phyloP scores from a whole-genome alignment of 2,329 filamentous ascomycete species.

The Aspergillus pseudoterreus region DNA sequence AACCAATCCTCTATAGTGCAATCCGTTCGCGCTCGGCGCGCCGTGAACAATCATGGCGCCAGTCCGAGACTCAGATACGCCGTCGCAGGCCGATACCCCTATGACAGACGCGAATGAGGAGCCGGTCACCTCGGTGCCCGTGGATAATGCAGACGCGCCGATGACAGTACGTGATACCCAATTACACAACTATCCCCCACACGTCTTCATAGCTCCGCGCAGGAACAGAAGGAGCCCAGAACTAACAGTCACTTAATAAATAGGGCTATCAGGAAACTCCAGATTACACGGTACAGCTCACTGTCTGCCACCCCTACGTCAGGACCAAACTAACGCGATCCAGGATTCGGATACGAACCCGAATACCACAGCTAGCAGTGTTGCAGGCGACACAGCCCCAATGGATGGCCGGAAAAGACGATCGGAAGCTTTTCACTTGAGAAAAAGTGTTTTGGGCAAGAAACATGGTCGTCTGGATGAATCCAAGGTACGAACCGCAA shows the following conservation, averaged over 20 bases:
- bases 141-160: constrained; percentile 35
- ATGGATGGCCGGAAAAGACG: constrained; percentile 78
- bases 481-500: constrained; percentile 66
- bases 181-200: no score
- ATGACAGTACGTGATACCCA: constrained; percentile 34
- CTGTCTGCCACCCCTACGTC: neutral
- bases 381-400: constrained; percentile 66
- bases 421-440: constrained; percentile 81
- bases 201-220: neutral
- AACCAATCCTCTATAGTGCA: neutral
- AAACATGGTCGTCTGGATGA: constrained; percentile 91
- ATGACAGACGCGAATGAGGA: constrained; percentile 44
- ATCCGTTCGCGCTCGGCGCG: constrained; percentile 23
- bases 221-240: neutral
- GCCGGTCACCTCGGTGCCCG: constrained; percentile 32
- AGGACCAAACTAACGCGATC: constrained; percentile 4
- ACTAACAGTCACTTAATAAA: constrained; percentile 8
- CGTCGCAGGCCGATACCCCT: constrained; percentile 44
- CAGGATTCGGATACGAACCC: constrained; percentile 64
- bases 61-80: constrained; percentile 36
- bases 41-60: constrained; percentile 39
- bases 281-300: constrained; percentile 53
- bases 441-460: constrained; percentile 88
- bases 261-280: constrained; percentile 57
- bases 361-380: constrained; percentile 74